Conservation (phyloP, 768 basidiomycete species). For the Tricholoma terreum region DNA sequence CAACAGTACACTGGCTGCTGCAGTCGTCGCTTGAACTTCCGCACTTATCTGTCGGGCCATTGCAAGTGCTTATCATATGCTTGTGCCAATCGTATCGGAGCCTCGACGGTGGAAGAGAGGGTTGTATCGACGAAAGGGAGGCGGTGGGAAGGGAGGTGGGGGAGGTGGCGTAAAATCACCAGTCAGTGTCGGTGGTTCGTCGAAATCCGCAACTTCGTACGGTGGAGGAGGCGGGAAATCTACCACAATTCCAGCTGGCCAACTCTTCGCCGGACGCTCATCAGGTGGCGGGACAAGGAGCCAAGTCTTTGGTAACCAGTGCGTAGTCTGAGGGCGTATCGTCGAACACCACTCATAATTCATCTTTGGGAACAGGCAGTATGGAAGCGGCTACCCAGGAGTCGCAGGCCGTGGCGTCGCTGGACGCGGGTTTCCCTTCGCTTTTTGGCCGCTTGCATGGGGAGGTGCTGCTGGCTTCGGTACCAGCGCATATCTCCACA, state of each 20-base stretch:
- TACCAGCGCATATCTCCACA: constrained; percentile 19
- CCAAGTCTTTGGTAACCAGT: constrained; percentile 40
- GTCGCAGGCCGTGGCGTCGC: constrained; percentile 35
- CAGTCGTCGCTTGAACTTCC: not conserved
- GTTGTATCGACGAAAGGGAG: constrained; percentile 27
- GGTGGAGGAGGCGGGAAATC: constrained; percentile 23
- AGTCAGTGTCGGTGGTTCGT: constrained; percentile 11
- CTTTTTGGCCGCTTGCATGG: constrained; percentile 58
- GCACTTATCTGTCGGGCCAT: too few relatives aligned
- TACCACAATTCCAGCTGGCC: constrained; percentile 34
- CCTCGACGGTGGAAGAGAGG: constrained; percentile 5
- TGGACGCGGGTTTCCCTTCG: constrained; percentile 49
- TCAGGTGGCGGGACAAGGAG: constrained; percentile 45
- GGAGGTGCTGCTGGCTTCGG: constrained; percentile 24
- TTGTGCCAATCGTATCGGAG: constrained; percentile 28
- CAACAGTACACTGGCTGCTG: not conserved
- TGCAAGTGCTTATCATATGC: constrained; percentile 13
- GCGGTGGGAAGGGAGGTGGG: constrained; percentile 25
- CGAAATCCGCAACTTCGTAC: constrained; percentile 12
- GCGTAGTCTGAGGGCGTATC: constrained; percentile 8
- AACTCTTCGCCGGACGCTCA: constrained; percentile 36
- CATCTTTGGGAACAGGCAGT: constrained; percentile 30
- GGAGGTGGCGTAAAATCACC: constrained; percentile 10
- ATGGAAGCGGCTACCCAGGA: constrained; percentile 58
- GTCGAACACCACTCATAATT: not conserved